Evolutionary conservation across 2,329 filamentous ascomycete species (phyloP).

Genomic region (Neurospora sp.): DNA sequence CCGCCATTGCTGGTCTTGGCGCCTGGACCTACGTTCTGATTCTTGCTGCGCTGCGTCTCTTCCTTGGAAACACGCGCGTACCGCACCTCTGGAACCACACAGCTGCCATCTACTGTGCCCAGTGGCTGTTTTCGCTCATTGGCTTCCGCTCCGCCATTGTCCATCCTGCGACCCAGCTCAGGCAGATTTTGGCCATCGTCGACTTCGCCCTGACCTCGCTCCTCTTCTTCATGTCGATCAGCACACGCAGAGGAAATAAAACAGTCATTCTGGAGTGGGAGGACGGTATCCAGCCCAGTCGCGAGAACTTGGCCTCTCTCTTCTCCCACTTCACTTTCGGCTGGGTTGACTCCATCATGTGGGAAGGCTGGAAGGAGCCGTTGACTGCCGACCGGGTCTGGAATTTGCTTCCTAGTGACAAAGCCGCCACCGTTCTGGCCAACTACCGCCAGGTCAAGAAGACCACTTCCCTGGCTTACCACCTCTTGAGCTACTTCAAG

Average conservation of each 20-base stretch:
- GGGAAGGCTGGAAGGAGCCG: constrained; percentile 76
- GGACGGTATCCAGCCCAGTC: constrained; percentile 75
- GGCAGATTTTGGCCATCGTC: constrained; percentile 55
- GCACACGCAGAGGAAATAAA: constrained; percentile 86
- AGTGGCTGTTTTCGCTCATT: constrained; percentile 69
- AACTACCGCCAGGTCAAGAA: constrained; percentile 81
- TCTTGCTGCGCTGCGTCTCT: constrained; percentile 64
- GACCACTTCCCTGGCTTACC: constrained; percentile 67
- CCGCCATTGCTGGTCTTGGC: constrained; percentile 56
- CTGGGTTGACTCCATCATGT: constrained; percentile 86
- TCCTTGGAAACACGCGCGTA: constrained; percentile 52
- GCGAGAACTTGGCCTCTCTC: constrained; percentile 78
- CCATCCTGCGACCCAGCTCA: constrained; percentile 55
- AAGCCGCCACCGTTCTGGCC: constrained; percentile 69
- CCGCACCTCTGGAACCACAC: constrained; percentile 89
- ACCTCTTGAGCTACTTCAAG: constrained; percentile 79
- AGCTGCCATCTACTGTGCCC: constrained; percentile 66
- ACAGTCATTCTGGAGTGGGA: constrained; percentile 82
- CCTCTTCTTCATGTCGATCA: constrained; percentile 66
- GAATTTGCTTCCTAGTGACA: constrained; percentile 83
- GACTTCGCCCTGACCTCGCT: constrained; percentile 69
- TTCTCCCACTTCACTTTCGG: constrained; percentile 80
- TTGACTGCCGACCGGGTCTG: constrained; percentile 81
- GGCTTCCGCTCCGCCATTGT: constrained; percentile 81
- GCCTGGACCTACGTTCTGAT: constrained; percentile 75